phyloP scores from a whole-genome alignment of 148 eudicot species.

The Chenopodium quinoa region DNA sequence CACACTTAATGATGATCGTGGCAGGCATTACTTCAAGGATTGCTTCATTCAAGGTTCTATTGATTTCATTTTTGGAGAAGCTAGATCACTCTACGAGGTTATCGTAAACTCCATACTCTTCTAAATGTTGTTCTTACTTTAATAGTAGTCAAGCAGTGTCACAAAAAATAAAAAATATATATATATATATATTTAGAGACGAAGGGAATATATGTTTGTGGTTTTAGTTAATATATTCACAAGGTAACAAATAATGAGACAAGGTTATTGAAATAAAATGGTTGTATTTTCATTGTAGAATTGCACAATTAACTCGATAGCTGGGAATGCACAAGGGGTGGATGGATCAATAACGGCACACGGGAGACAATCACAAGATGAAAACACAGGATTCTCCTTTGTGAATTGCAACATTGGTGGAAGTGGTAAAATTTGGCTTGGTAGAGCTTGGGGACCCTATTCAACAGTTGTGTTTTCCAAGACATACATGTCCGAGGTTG shows the following conservation, averaged over 20 bases:
- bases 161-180: too few relatives aligned
- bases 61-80: slow-evolving; percentile 88
- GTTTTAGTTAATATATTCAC: too few relatives aligned
- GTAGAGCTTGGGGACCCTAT: slow-evolving; percentile 84
- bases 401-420: slow-evolving; percentile 64
- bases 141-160: too few relatives aligned
- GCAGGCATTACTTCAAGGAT: slow-evolving; percentile 74
- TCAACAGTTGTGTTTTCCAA: slow-evolving; percentile 62
- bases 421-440: slow-evolving; percentile 75
- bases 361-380: slow-evolving; percentile 46
- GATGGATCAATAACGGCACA: slow-evolving; percentile 85
- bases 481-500: slow-evolving; percentile 57
- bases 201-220: too few relatives aligned
- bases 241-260: too few relatives aligned
- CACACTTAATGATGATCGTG: slow-evolving; percentile 74
- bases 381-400: slow-evolving; percentile 72
- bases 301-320: slow-evolving; percentile 66
- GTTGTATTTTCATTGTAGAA: slow-evolving; percentile 32
- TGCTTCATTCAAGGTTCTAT: slow-evolving; percentile 91
- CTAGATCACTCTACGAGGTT: slow-evolving; percentile 75
- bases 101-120: too few relatives aligned
- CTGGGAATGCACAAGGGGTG: slow-evolving; percentile 43
- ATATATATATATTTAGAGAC: too few relatives aligned
- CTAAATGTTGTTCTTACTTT: too few relatives aligned
- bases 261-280: too few relatives aligned